Evolutionary conservation across 1,284 basidiomycete genomes (phyloP).

Genomic region (Ustilago sp.): DNA sequence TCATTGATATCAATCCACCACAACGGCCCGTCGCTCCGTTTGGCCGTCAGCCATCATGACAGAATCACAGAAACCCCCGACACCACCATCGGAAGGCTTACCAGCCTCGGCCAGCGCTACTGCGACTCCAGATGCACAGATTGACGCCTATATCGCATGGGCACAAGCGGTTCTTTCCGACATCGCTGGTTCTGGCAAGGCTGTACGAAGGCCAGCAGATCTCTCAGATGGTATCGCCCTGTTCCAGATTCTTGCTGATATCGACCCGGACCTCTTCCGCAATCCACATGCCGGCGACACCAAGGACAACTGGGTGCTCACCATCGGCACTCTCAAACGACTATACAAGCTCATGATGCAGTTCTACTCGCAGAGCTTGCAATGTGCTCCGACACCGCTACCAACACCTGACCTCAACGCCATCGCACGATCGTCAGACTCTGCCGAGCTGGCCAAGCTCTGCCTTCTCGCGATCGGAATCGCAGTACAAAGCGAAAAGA

Average conservation of each 20-base stretch:
- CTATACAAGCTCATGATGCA: slow-evolving; percentile 87
- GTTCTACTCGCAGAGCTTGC: slow-evolving; percentile 71
- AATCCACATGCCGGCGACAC: slow-evolving; percentile 58
- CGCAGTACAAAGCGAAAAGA: slow-evolving; percentile 81
- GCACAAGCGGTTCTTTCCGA: slow-evolving; percentile 41
- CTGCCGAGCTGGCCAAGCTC: slow-evolving; percentile 78
- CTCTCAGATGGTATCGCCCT: slow-evolving; percentile 59
- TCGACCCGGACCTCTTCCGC: slow-evolving; percentile 80
- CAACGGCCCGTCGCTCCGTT: background rate
- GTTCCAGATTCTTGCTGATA: slow-evolving; percentile 57
- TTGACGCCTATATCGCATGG: slow-evolving; percentile 51
- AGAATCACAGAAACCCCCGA: slow-evolving; percentile 6
- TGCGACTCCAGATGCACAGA: slow-evolving; percentile 35
- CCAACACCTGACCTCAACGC: slow-evolving; percentile 67
- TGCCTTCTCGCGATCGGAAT: slow-evolving; percentile 90
- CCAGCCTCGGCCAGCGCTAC: slow-evolving; percentile 7
- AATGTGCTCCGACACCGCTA: slow-evolving; percentile 35
- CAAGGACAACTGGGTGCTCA: slow-evolving; percentile 86
- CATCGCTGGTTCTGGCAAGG: slow-evolving; percentile 18
- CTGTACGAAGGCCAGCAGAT: slow-evolving; percentile 32
- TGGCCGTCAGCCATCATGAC: slow-evolving; percentile 18
- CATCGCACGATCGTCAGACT: slow-evolving; percentile 80
- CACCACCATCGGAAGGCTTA: slow-evolving; percentile 2
- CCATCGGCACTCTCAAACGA: slow-evolving; percentile 84
- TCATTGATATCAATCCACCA: background rate